Evolutionary conservation across 352 stramenopile species (phyloP).

Genomic region (Pythium pyrilobum): DNA sequence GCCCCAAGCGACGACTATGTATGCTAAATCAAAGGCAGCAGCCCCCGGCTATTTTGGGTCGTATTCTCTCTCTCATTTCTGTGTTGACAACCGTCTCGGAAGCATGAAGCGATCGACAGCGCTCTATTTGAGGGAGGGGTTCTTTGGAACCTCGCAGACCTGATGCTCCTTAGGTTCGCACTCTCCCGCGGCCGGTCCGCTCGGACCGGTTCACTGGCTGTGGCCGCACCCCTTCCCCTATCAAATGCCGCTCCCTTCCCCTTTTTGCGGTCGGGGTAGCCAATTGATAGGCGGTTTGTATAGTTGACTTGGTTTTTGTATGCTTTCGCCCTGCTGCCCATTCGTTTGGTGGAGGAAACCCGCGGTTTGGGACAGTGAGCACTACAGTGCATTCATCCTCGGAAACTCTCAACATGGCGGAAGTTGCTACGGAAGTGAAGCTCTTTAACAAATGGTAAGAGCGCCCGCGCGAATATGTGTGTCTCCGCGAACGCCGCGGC

Average conservation of each 20-base stretch:
- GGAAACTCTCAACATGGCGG: slow-evolving; percentile 90
- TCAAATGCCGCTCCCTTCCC: background rate
- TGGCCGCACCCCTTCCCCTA: slow-evolving; percentile 19
- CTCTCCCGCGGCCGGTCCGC: slow-evolving; percentile 5
- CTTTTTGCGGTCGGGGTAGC: background rate
- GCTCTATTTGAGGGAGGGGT: slow-evolving; percentile 3
- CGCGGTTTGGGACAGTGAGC: slow-evolving; percentile 8
- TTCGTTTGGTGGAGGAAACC: slow-evolving; percentile 58
- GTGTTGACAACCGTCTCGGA: background rate
- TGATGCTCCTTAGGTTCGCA: background rate
- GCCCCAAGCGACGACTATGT: no score
- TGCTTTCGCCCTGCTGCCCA: slow-evolving; percentile 66
- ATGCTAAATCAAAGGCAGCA: background rate
- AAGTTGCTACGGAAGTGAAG: slow-evolving; percentile 93
- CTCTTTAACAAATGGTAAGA: slow-evolving; percentile 94
- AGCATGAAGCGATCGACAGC: no score
- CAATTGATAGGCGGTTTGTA: slow-evolving; percentile 35
- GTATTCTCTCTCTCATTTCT: background rate
- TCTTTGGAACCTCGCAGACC: background rate
- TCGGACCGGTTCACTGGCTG: slow-evolving; percentile 22
- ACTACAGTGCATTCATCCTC: slow-evolving; percentile 63
- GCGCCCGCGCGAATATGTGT: slow-evolving; percentile 3
- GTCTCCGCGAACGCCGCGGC: background rate
- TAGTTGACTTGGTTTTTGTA: slow-evolving; percentile 57
- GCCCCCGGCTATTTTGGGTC: background rate